Evolutionary conservation across 768 basidiomycete genomes (phyloP).

Genomic region (Naganishia vaughanmartiniae): DNA sequence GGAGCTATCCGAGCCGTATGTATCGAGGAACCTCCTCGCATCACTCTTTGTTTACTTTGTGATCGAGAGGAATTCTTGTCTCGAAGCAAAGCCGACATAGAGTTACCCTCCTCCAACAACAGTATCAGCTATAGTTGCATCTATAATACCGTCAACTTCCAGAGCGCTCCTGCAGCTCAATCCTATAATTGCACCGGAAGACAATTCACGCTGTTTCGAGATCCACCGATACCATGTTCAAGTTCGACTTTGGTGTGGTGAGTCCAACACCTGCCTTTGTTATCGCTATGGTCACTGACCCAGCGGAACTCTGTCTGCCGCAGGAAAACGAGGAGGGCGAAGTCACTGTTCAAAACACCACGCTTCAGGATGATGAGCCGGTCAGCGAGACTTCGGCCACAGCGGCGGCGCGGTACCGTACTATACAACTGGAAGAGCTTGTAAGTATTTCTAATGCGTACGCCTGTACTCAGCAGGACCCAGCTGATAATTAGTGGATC

Average conservation of each 20-base stretch:
- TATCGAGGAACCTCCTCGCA: neutral
- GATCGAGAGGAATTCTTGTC: constrained; percentile 8
- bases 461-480: neutral
- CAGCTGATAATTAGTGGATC: neutral
- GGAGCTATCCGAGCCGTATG: too few relatives aligned
- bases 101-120: too few relatives aligned
- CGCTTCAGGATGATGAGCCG: constrained; percentile 35
- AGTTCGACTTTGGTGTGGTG: constrained; percentile 66
- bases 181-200: too few relatives aligned
- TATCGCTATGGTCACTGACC: constrained; percentile 38
- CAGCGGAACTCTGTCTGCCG: constrained; percentile 45
- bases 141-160: neutral
- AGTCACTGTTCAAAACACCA: constrained; percentile 7
- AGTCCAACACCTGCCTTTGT: neutral
- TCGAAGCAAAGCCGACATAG: neutral
- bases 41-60: constrained; percentile 15
- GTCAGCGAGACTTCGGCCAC: constrained; percentile 31
- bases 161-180: neutral
- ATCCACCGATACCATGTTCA: constrained; percentile 58
- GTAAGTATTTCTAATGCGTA: constrained; percentile 31
- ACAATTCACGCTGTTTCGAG: neutral
- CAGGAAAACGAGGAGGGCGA: constrained; percentile 48
- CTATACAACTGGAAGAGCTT: constrained; percentile 44
- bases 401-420: constrained; percentile 32
- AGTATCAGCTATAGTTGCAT: too few relatives aligned